These are phyloP conservation scores for Beta lomatogona DNA, from an alignment of 179 eudicot species.

Conservation along the genomic window DNA sequence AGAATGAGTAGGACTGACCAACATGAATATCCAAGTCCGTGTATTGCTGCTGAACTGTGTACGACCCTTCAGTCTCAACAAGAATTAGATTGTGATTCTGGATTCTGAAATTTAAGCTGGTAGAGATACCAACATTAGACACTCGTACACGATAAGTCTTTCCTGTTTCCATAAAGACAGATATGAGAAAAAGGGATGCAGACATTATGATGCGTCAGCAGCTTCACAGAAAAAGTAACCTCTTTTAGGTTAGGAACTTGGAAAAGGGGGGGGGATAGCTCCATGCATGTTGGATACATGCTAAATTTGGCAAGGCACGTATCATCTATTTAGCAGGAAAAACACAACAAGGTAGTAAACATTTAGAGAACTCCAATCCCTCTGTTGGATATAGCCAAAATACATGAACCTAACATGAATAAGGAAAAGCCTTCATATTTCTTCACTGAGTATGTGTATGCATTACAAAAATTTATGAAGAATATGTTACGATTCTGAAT, in stretches of 20 bases:
- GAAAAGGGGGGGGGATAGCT: background rate
- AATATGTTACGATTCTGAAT: background rate
- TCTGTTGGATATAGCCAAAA: background rate
- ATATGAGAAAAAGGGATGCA: conserved; percentile 1
- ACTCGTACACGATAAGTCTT: conserved; percentile 85
- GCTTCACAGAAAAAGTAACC: background rate
- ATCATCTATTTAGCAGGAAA: background rate
- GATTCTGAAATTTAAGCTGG: conserved; percentile 94
- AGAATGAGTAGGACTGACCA: conserved; percentile 92
- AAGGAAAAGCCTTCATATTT: background rate
- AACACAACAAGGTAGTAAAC: background rate
- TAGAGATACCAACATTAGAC: conserved; percentile 85
- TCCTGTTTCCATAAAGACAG: conserved; percentile 50
- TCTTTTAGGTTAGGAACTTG: background rate
- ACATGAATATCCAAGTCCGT: conserved; percentile 97
- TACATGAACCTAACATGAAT: background rate
- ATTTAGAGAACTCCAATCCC: background rate
- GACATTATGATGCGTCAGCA: background rate
- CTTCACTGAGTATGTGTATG: background rate
- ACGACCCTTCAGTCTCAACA: conserved; percentile 95
- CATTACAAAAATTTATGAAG: background rate
- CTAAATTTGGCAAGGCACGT: conserved; percentile 1
- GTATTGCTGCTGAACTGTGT: conserved; percentile 84
- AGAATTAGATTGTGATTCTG: conserved; percentile 89
- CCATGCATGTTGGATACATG: background rate